Evolutionary conservation across 1,284 basidiomycete species (phyloP), one percentile per base, ranked within the genome.

Genomic region (Apiotrichum domesticum): DNA sequence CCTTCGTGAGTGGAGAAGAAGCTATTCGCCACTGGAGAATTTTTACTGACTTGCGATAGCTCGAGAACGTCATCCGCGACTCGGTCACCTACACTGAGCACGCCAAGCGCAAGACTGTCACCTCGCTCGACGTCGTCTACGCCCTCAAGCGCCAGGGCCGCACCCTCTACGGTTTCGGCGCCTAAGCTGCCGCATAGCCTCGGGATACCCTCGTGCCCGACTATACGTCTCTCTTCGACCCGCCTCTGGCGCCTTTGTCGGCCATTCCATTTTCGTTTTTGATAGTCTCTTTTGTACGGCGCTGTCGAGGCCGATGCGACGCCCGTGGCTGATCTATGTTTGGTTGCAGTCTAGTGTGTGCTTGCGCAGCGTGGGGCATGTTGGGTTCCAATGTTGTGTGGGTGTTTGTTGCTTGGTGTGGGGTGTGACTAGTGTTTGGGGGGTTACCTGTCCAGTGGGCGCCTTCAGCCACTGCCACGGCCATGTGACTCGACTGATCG

Each of bases 31-130:
- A 21, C 21, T 21, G 21, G 21, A 21, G 21, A 21, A 21, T 21
- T 21, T 21, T 21, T 21, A 21, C 21, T 21, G 21, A 21, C 21
- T 21, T 21, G 21, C 21, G 21, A 21, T 53, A 66, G 63, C 69
- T 76, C 52, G 75, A 78, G 69, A 72, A 73, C 83, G 87, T 91
- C 75, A 91, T 93, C 71, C 86, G 88, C 66, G 90, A 90, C 79
- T 86, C 86, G 45, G 87, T 90, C 73, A 87, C 85, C 63, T 93
- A 94, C 85, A 91, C 89, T 63, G 90, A 93, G 77, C 90, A 94
- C 80, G 90, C 91, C 57, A 94, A 94, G 81, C 85, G 90, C 71
- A 90, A 90, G 81, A 90, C 87, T 51, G 88, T 92, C 62, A 90
- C 86, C 46, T 88, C 91, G 3, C 87, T 82, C 71, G 80, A 82